phyloP scores from a whole-genome alignment of 768 basidiomycete species.

The Galerina sulciceps region DNA sequence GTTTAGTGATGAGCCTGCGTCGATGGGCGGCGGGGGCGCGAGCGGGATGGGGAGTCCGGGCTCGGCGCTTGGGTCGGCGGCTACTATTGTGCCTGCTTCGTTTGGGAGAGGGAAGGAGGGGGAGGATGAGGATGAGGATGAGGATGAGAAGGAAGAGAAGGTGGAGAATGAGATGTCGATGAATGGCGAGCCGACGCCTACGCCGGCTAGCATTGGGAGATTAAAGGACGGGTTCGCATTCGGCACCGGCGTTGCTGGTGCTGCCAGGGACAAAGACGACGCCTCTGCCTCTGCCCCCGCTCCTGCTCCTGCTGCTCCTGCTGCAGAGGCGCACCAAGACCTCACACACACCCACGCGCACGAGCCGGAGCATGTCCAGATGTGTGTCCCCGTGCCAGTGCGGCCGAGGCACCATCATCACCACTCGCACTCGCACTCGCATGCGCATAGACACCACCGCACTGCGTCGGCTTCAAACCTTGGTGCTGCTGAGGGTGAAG shows the following conservation, averaged over 20 bases:
- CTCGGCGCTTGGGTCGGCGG: neutral
- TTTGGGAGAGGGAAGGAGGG: neutral
- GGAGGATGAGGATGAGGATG: neutral
- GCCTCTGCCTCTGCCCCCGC: constrained; percentile 4
- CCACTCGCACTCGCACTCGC: constrained; percentile 12
- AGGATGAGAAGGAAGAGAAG: too few species aligned
- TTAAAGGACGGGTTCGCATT: constrained; percentile 5
- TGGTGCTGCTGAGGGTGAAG: neutral
- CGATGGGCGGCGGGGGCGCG: too few species aligned
- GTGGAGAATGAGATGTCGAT: neutral
- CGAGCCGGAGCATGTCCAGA: constrained; percentile 13
- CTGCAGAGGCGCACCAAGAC: neutral
- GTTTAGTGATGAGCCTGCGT: too few species aligned
- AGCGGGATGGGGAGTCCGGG: neutral
- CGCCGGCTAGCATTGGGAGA: neutral
- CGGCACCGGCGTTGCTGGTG: neutral
- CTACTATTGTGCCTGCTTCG: constrained; percentile 5
- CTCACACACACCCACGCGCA: neutral
- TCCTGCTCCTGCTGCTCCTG: too few species aligned
- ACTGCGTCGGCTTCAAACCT: neutral
- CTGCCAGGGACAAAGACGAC: neutral
- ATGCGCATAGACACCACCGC: constrained; percentile 2
- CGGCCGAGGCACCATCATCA: constrained; percentile 18
- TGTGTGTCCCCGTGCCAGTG: constrained; percentile 12
- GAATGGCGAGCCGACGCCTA: too few species aligned